Percentiles rank a stretch among this genome's conserved stretches.
phyloP scores from a whole-genome alignment of 2,329 filamentous ascomycete genomes.

The Amesomyces nigricolor region DNA sequence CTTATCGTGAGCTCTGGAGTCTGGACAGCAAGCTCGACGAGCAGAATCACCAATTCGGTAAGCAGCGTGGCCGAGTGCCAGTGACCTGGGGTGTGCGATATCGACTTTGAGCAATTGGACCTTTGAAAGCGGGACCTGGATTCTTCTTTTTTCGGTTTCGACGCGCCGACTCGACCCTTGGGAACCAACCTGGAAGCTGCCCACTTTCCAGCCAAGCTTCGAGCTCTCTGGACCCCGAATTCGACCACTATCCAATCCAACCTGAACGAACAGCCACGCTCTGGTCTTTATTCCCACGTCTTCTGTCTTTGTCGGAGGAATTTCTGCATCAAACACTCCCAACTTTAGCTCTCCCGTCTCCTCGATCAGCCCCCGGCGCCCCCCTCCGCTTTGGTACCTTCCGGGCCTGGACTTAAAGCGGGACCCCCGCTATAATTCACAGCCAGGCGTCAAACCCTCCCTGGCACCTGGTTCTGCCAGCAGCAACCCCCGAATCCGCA shows the following conservation, averaged over 20 bases:
- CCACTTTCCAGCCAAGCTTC: background rate
- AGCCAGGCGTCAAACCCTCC: constrained; percentile 15
- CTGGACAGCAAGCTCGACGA: constrained; percentile 2
- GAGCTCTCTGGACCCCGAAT: background rate
- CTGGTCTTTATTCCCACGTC: constrained; percentile 8
- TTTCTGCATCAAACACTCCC: constrained; percentile 8
- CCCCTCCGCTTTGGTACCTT: background rate
- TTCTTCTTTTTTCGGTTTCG: too few species aligned
- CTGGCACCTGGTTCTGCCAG: constrained; percentile 24
- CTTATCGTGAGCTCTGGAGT: constrained; percentile 1
- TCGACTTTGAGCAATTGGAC: background rate
- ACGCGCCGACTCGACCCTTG: too few species aligned
- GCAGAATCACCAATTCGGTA: constrained; percentile 12
- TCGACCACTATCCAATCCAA: background rate
- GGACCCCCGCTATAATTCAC: constrained; percentile 25
- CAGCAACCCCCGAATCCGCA: constrained; percentile 15
- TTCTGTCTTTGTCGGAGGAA: constrained; percentile 2
- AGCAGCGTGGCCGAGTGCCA: constrained; percentile 6
- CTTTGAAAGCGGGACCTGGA: background rate
- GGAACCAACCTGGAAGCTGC: background rate
- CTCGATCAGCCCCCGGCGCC: background rate
- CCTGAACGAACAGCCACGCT: too few species aligned
- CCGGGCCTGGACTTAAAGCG: constrained; percentile 16
- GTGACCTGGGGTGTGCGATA: background rate
- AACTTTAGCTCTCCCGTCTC: background rate